Evolutionary conservation across 805 yeast genomes (phyloP).

Genomic region (Candida alai): DNA sequence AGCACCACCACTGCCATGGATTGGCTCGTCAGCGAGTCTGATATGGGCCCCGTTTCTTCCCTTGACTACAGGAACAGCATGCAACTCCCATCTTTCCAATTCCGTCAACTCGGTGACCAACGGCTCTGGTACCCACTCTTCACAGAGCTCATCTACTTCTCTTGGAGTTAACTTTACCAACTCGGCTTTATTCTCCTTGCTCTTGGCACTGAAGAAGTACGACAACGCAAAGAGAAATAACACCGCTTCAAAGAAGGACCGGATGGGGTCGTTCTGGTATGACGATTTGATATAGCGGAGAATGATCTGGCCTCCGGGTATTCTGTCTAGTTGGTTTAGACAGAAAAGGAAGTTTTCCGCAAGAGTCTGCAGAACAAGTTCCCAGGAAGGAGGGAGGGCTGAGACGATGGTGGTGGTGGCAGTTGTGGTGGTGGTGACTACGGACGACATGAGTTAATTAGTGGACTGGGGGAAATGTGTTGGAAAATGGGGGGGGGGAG

Average conservation of each 20-base stretch:
- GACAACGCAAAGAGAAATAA: constrained; percentile 77
- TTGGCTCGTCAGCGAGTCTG: constrained; percentile 19
- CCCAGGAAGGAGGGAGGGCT: constrained; percentile 35
- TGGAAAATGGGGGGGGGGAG: too few species aligned
- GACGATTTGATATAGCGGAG: constrained; percentile 77
- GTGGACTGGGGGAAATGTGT: too few species aligned
- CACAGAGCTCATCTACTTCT: constrained; percentile 79
- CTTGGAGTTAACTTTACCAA: constrained; percentile 52
- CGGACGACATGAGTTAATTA: constrained; percentile 9
- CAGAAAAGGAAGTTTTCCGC: constrained; percentile 32
- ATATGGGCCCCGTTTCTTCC: constrained; percentile 49
- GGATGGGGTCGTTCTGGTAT: constrained; percentile 88
- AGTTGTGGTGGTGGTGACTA: constrained; percentile 14
- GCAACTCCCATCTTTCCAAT: constrained; percentile 58
- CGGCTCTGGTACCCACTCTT: constrained; percentile 92
- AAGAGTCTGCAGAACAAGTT: constrained; percentile 29
- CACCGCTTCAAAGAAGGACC: constrained; percentile 77
- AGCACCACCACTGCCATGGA: too few species aligned
- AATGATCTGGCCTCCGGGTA: constrained; percentile 58
- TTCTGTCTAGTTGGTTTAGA: constrained; percentile 29
- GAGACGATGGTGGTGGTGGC: constrained; percentile 25
- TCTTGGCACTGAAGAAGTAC: constrained; percentile 76
- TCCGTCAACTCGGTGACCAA: constrained; percentile 54
- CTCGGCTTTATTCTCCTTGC: constrained; percentile 69
- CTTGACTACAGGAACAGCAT: constrained; percentile 57